Evolutionary conservation across 495 filamentous ascomycete genomes (phyloP), one percentile per base, ranked within the genome.

Genomic region (Neurospora sp.): DNA sequence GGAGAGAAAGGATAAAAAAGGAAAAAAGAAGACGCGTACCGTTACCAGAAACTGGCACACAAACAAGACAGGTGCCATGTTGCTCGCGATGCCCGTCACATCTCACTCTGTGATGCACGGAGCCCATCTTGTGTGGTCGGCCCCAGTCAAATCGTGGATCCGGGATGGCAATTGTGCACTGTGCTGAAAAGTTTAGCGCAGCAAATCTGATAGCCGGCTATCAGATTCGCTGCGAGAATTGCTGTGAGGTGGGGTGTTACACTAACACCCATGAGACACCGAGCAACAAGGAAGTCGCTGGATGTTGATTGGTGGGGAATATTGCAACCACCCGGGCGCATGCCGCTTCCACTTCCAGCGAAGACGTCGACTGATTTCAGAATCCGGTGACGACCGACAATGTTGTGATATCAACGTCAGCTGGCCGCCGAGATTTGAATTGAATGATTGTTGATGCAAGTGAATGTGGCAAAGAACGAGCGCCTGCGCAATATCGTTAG

Each of bases 21-120:
- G 27, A 42, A 72, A 71, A 74, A 72, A 71, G 73, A 73, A 78
- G 78, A 78, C 78, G 78, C 78, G 78, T 79, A 77, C 75, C 70
- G 73, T 74, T 70, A 73, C 69, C 70, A 72, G 73, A 70, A 65
- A 65, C 27, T 65, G 74, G 74, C 74, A 69, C 75, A 48, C 35
- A 69, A 61, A 72, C 38, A 73, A 4, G 20, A 73, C 69, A 68
- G 53, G 53, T 65, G 53, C 53, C 53, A 65, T 65, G 53, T 35
- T 65, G 53, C 12, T 65, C 53, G 53, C 53, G 53, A 65, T 27
- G 6, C 27, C 53, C 14, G 53, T 65, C 53, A 65, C 53, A 27
- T 65, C 53, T 65, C 53, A 65, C 53, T 65, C 53, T 35, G 53
- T 65, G 53, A 65, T 65, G 53, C 53, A 65, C 53, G 53, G 53